Conservation (phyloP, 2,329 filamentous ascomycete genomes). For the Xylariaceae sp. region DNA sequence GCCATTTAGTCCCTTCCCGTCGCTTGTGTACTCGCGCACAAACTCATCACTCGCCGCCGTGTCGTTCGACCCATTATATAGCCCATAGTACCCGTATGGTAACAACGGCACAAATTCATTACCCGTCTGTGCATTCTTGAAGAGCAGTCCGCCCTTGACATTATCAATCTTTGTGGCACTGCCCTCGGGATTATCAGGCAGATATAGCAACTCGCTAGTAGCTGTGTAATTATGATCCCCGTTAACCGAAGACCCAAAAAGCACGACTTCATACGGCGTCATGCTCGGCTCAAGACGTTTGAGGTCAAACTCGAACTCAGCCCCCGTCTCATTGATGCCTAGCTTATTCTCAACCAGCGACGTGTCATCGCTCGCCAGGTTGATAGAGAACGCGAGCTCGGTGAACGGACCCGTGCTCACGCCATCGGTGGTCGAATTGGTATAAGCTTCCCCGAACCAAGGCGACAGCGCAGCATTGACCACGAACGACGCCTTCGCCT, state of each 20-base stretch:
- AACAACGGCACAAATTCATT: constrained; percentile 48
- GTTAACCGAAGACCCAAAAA: constrained; percentile 43
- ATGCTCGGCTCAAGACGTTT: constrained; percentile 43
- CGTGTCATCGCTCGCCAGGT: constrained; percentile 37
- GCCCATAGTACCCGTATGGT: constrained; percentile 52
- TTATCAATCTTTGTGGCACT: constrained; percentile 55
- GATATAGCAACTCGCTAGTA: constrained; percentile 46
- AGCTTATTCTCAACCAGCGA: constrained; percentile 44
- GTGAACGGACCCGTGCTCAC: constrained; percentile 31
- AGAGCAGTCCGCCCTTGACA: constrained; percentile 50
- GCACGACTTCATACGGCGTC: constrained; percentile 47
- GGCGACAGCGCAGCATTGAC: constrained; percentile 50
- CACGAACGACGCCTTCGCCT: constrained; percentile 49
- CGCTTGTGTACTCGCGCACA: constrained; percentile 47
- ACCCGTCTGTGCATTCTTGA: constrained; percentile 44
- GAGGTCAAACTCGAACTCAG: constrained; percentile 47
- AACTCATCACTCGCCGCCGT: constrained; percentile 40
- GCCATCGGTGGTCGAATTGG: constrained; percentile 32
- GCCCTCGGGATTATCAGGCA: constrained; percentile 50
- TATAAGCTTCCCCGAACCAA: constrained; percentile 48
- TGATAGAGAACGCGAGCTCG: constrained; percentile 46
- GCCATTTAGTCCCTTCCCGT: constrained; percentile 49
- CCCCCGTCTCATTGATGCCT: constrained; percentile 43
- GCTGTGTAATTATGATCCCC: constrained; percentile 45
- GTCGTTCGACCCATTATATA: constrained; percentile 46